Evolutionary conservation across 2,329 filamentous ascomycete genomes (phyloP), one percentile per base, ranked within the genome.

Genomic region (Biscogniauxia marginata): DNA sequence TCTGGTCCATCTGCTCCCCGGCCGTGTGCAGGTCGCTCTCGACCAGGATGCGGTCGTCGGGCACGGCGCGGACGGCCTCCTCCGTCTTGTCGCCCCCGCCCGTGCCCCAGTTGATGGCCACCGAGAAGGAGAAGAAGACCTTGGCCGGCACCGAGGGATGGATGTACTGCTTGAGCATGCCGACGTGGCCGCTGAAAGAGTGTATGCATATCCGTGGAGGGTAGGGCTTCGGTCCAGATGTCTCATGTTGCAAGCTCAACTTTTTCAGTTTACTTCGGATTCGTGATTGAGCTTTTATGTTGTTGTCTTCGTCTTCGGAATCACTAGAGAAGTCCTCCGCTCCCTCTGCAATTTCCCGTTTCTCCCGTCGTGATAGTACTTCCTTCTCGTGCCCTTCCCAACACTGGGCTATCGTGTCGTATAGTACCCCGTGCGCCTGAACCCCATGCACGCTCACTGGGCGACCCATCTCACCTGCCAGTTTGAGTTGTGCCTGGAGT

Each of bases 121-220:
- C 81, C 1, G 92, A 97, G 69, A 98, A 96, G 1, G 92, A 96
- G 65, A 96, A 93, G 73, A 87, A 99, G 19, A 98, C 81, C 16
- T 85, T 79, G 0, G 86, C 85, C 0, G 93, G 93, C 7, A 95
- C 84, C 1, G 82, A 78, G 1, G 84, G 83, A 61, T 89, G 81
- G 49, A 91, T 75, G 67, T 96, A 98, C 71, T 92, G 91, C 62
- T 83, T 87, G 39, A 97, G 75, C 25, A 87, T 82, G 55, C 95
- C 87, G 9, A 84, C 79, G 5, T 88, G 83, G 0, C 91, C 93
- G 49, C 90, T 96, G 73, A 92, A 99, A 0, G 93, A 97, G 73
- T 99, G 95, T 57, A 99, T 84, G 69, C 95, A 99, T 69, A 98
- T 88, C 7, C 93, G 80, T 0, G 93, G 92, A 3, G 95, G 93